These are phyloP conservation scores for Phialocephala subalpina DNA, from an alignment of 2,329 filamentous ascomycete species.

Conservation along the genomic window DNA sequence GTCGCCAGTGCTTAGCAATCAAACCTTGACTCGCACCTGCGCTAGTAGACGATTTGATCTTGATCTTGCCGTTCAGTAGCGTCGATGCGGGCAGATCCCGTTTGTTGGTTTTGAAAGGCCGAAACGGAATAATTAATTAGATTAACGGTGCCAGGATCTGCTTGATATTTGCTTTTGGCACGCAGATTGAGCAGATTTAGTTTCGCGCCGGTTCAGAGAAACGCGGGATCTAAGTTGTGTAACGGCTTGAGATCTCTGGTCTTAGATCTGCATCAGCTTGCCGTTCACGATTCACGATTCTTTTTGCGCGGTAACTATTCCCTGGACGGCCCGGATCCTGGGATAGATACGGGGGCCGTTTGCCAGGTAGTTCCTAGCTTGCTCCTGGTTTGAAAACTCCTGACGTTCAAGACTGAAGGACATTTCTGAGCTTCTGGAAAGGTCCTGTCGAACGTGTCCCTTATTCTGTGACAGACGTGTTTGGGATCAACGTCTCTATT, in stretches of 20 bases:
- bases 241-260: background rate
- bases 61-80: background rate
- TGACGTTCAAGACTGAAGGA: background rate
- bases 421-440: background rate
- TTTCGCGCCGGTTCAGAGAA: background rate
- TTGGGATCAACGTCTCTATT: background rate
- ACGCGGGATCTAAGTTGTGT: background rate
- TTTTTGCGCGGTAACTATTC: background rate
- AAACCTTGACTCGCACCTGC: background rate
- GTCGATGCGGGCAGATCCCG: slow-evolving; percentile 8
- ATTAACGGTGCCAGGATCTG: background rate
- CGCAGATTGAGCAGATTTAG: slow-evolving; percentile 7
- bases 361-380: no score
- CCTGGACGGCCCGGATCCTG: no score
- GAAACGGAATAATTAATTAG: background rate
- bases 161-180: background rate
- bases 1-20: background rate
- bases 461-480: background rate
- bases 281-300: background rate
- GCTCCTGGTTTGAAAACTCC: background rate
- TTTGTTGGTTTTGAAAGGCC: background rate
- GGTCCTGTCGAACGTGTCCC: background rate
- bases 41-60: background rate
- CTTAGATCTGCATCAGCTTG: slow-evolving; percentile 1
- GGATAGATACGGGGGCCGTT: no score